Base-by-base conservation (phyloP, 768 basidiomycete genomes). In the Neoboletus subvelutipes region DNA sequence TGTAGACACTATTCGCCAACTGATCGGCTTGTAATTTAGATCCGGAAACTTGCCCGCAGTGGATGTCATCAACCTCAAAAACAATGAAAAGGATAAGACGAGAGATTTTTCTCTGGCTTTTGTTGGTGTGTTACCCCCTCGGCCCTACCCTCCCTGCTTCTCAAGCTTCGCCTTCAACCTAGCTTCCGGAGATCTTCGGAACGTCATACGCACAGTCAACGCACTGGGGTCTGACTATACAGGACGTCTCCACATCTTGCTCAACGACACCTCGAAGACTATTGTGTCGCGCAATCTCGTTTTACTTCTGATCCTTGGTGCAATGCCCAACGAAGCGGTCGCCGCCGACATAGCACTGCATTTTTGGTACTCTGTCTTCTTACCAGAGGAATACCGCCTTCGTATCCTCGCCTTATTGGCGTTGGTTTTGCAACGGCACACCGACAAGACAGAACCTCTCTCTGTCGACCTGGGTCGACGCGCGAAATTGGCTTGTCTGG, bases 131-230 rank as follows among this genome's bases (percentile, higher is more conserved):
- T 29, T 9, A 20, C 43, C 18, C n/a, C 17, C 10, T 24, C 15
- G 6, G 13, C 12, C 4, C 18, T 36, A 22, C 24, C 10, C 24
- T 22, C 8, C 15, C 29, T 29, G 20, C 26, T 45, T 48, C 54
- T 64, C 8, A 56, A 4, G 20, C 20, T 31, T 39, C n/a, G 12
- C 45, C 26, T 34, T 47, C 5, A 28, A 8, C 10, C 18, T 29
- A 68, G 80, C 76, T 2, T 80, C 77, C n/a, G 79, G 77, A 12
- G 80, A 82, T 54, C 69, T 82, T 36, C 71, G 80, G 12, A 71
- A 79, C 52, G 58, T 79, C 22, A 34, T 82, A 10, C 70, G 65
- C 24, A 79, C 77, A 0, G 58, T 81, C 59, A 82, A 80, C 42
- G 59, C 56, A 31, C 68, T 82, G 17, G 78, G 78, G 0, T 33